phyloP scores from a whole-genome alignment of 1,139 yeast genomes.

The Hemisphaericaspora subhashii region DNA sequence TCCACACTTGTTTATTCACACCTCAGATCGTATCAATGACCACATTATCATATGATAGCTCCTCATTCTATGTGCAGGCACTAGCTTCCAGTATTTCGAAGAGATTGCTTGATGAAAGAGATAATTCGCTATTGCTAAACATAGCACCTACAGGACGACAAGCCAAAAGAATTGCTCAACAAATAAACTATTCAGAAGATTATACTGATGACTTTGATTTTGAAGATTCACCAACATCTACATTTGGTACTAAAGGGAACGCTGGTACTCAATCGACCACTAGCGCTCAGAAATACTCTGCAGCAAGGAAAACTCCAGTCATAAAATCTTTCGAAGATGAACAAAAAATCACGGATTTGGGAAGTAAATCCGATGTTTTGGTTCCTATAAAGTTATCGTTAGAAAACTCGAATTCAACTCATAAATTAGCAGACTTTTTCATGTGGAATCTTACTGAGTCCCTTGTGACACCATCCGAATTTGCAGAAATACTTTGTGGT shows the following conservation, averaged over 20 bases:
- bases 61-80: slow-evolving; percentile 65
- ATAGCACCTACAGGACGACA: slow-evolving; percentile 76
- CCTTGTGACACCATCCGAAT: slow-evolving; percentile 77
- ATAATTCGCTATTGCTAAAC: slow-evolving; percentile 56
- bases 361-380: slow-evolving; percentile 42
- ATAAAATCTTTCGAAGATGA: slow-evolving; percentile 27
- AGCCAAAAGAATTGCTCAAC: slow-evolving; percentile 71
- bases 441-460: slow-evolving; percentile 89
- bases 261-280: slow-evolving; percentile 22
- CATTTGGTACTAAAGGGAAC: slow-evolving; percentile 7
- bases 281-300: slow-evolving; percentile 33
- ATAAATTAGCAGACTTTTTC: slow-evolving; percentile 73
- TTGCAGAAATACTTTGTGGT: slow-evolving; percentile 74
- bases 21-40: slow-evolving; percentile 7
- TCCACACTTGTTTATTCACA: neutral
- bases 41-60: slow-evolving; percentile 18
- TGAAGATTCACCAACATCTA: slow-evolving; percentile 47
- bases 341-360: slow-evolving; percentile 26
- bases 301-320: slow-evolving; percentile 35
- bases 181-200: slow-evolving; percentile 84
- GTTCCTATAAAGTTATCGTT: slow-evolving; percentile 80
- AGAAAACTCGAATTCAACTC: slow-evolving; percentile 62
- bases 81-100: slow-evolving; percentile 63
- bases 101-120: slow-evolving; percentile 42
- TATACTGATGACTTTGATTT: slow-evolving; percentile 63